Evolutionary conservation across 495 filamentous ascomycete species (phyloP).

Genomic region (Penicillium alfredii): DNA sequence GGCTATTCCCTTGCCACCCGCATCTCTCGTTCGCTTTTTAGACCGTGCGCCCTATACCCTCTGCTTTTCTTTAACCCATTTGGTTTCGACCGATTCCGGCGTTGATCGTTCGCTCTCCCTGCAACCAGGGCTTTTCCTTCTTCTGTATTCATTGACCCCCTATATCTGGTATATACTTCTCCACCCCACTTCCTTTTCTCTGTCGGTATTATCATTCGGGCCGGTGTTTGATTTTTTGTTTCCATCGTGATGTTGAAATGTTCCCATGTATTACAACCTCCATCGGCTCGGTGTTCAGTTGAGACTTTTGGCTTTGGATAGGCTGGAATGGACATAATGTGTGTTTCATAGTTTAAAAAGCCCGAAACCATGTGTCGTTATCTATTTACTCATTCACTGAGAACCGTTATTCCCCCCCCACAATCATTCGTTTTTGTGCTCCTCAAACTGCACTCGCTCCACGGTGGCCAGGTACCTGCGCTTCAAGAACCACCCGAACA

Average conservation of each 20-base stretch:
- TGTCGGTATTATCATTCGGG: slow-evolving; percentile 2
- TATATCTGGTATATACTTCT: not conserved
- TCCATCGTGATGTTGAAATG: slow-evolving; percentile 14
- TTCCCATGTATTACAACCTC: slow-evolving; percentile 10
- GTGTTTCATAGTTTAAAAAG: slow-evolving; percentile 1
- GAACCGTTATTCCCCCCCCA: not conserved
- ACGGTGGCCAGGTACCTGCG: slow-evolving; percentile 10
- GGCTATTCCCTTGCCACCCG: not conserved
- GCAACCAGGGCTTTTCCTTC: slow-evolving; percentile 4
- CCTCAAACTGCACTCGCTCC: slow-evolving; percentile 13
- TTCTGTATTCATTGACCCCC: slow-evolving; percentile 2
- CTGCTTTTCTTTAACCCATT: slow-evolving; percentile 12
- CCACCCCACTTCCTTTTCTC: slow-evolving; percentile 1
- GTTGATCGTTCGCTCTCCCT: slow-evolving; percentile 12
- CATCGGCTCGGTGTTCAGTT: slow-evolving; percentile 12
- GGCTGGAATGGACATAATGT: slow-evolving; percentile 7
- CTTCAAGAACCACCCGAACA: slow-evolving; percentile 25
- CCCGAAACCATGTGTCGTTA: slow-evolving; percentile 6
- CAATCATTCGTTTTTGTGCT: slow-evolving; percentile 8
- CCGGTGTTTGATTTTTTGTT: slow-evolving; percentile 12
- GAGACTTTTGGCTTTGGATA: slow-evolving; percentile 1
- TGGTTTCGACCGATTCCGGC: slow-evolving; percentile 9
- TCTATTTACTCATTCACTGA: not conserved
- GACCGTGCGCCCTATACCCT: slow-evolving; percentile 24
- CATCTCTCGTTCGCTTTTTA: slow-evolving; percentile 15